A percentile compares a stretch with the other conserved stretches of the same genome.
These are phyloP conservation scores for Hanseniaspora taiwanica DNA, from an alignment of 805 yeast species.

Conservation along the genomic window DNA sequence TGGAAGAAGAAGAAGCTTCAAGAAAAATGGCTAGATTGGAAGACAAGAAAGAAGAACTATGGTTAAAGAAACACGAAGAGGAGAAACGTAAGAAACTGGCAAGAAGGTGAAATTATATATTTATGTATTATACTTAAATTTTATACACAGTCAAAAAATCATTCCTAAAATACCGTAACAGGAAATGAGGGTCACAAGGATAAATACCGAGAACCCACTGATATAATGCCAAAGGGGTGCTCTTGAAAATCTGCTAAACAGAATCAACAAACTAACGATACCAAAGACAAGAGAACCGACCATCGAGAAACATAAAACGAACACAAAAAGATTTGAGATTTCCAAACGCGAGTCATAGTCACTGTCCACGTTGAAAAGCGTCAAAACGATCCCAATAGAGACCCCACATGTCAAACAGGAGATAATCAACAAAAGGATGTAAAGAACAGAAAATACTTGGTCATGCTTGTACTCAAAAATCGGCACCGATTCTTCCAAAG, in stretches of 20 bases:
- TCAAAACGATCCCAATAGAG: slow-evolving; percentile 15
- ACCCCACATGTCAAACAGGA: slow-evolving; percentile 19
- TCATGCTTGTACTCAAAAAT: slow-evolving; percentile 21
- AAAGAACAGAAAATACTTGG: slow-evolving; percentile 19
- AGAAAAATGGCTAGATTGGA: slow-evolving; percentile 58
- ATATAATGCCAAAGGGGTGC: slow-evolving; percentile 24
- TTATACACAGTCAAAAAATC: slow-evolving; percentile 11
- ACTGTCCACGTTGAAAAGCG: slow-evolving; percentile 14
- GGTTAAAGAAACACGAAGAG: slow-evolving; percentile 36
- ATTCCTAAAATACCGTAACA: slow-evolving; percentile 22
- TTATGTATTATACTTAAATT: too few species aligned
- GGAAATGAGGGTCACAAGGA: slow-evolving; percentile 16
- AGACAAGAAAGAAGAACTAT: slow-evolving; percentile 56
- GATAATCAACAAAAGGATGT: slow-evolving; percentile 13
- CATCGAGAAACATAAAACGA: slow-evolving; percentile 13
- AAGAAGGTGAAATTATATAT: neutral
- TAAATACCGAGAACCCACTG: slow-evolving; percentile 15
- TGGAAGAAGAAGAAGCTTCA: slow-evolving; percentile 70
- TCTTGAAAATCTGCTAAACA: slow-evolving; percentile 19
- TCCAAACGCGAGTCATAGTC: slow-evolving; percentile 12
- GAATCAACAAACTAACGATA: slow-evolving; percentile 12
- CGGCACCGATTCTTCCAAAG: slow-evolving; percentile 2
- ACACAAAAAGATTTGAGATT: slow-evolving; percentile 10
- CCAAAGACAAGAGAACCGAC: slow-evolving; percentile 15
- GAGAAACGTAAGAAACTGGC: slow-evolving; percentile 27